These are phyloP conservation scores for Pistacia vera DNA, from an alignment of 345 rosid genomes.

Conservation along the genomic window DNA sequence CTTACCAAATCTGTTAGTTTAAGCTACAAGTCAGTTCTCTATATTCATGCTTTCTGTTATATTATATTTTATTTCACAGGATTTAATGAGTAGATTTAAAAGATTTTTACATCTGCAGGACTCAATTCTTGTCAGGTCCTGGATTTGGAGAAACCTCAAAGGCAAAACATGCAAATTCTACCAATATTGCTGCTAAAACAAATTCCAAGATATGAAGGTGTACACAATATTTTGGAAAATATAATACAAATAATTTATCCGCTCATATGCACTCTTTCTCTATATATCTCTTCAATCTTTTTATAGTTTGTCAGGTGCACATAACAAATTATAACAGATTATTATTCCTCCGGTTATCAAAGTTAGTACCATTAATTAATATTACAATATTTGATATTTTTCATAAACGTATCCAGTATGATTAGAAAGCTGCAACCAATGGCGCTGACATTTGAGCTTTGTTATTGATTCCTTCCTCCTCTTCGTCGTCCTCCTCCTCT, in stretches of 20 bases:
- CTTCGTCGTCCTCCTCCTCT: constrained; percentile 58
- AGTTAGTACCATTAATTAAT: not conserved
- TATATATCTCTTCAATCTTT: too few species aligned
- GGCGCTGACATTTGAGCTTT: constrained; percentile 27
- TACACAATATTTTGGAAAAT: too few species aligned
- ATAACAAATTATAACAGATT: too few species aligned
- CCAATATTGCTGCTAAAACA: constrained; percentile 13
- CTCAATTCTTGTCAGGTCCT: not conserved
- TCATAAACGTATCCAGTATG: not conserved
- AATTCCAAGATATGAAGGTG: not conserved
- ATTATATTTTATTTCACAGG: too few species aligned
- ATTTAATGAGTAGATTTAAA: too few species aligned
- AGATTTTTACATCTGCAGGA: constrained; percentile 14
- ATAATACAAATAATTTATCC: not conserved
- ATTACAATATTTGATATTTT: not conserved
- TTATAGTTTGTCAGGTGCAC: too few species aligned
- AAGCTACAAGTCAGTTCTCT: constrained; percentile 30
- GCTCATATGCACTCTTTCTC: too few species aligned
- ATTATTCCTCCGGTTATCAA: too few species aligned
- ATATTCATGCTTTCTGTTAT: not conserved
- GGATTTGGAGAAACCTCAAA: not conserved
- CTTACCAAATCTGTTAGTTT: constrained; percentile 30
- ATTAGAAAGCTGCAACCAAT: constrained; percentile 42
- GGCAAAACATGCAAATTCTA: not conserved
- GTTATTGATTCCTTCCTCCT: constrained; percentile 25